Evolutionary conservation across 2,329 filamentous ascomycete species (phyloP).

Genomic region (Fusarium domesticum): DNA sequence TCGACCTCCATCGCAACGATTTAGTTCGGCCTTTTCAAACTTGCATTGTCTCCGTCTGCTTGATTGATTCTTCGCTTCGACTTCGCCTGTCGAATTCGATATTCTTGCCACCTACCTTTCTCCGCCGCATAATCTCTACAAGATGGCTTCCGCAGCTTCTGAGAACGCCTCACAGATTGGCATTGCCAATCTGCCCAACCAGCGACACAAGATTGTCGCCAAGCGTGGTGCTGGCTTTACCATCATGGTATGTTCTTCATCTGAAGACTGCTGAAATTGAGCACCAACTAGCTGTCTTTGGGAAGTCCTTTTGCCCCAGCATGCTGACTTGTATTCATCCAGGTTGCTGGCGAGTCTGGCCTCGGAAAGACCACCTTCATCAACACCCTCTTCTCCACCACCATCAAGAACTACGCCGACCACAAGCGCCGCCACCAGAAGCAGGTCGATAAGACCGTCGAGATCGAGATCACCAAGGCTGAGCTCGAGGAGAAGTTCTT

Average conservation of each 20-base stretch:
- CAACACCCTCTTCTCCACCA: conserved; percentile 99
- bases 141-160: conserved; percentile 56
- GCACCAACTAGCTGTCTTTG: neutral
- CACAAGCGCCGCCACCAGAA: conserved; percentile 99
- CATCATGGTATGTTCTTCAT: conserved; percentile 74
- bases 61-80: conserved; percentile 13
- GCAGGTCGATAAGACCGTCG: conserved; percentile 99
- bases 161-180: conserved; percentile 67
- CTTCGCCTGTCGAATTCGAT: conserved; percentile 3
- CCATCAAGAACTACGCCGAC: conserved; percentile 99
- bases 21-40: conserved; percentile 15
- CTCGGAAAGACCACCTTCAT: conserved; percentile 99
- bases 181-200: conserved; percentile 72
- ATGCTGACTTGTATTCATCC: conserved; percentile 18
- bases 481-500: conserved; percentile 99
- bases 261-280: neutral
- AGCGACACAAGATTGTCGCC: conserved; percentile 71
- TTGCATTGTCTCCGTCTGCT: conserved; percentile 21
- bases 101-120: conserved; percentile 9
- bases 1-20: conserved; percentile 29
- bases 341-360: conserved; percentile 98
- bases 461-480: conserved; percentile 99
- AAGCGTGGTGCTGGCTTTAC: conserved; percentile 96
- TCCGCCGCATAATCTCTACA: conserved; percentile 13
- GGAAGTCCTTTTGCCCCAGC: neutral